phyloP scores from a whole-genome alignment of 345 rosid genomes.

The Dovyalis caffra region DNA sequence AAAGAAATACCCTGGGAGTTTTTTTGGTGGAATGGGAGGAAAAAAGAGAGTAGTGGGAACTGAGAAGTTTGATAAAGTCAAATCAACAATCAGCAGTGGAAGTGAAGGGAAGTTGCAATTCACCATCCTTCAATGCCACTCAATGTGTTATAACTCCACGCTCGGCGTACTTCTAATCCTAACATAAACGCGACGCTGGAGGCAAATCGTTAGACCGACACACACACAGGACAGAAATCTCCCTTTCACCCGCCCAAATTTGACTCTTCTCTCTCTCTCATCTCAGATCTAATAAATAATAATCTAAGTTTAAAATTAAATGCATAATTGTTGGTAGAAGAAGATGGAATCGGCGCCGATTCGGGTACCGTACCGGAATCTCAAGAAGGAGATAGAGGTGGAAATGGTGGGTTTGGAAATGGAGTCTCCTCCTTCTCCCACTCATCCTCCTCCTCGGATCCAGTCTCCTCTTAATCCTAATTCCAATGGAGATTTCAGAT shows the following conservation, averaged over 20 bases:
- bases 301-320: neutral
- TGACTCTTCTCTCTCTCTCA: neutral
- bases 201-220: too few species aligned
- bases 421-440: slow-evolving; percentile 17
- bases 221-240: too few species aligned
- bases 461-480: slow-evolving; percentile 26
- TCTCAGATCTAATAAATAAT: neutral
- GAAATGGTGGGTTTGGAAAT: slow-evolving; percentile 56
- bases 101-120: too few species aligned
- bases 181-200: too few species aligned
- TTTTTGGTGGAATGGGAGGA: too few species aligned
- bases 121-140: too few species aligned
- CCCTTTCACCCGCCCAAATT: neutral
- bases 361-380: slow-evolving; percentile 58
- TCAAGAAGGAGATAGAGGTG: slow-evolving; percentile 63
- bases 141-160: too few species aligned
- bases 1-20: too few species aligned
- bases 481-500: slow-evolving; percentile 20
- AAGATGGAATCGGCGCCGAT: slow-evolving; percentile 26
- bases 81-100: too few species aligned
- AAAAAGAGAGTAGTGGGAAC: too few species aligned
- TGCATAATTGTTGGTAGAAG: neutral
- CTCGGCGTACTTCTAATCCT: too few species aligned
- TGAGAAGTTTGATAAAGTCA: too few species aligned
- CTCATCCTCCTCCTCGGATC: slow-evolving; percentile 25